Base-by-base conservation (phyloP, 495 filamentous ascomycete species). In the Penicillium antarcticum region DNA sequence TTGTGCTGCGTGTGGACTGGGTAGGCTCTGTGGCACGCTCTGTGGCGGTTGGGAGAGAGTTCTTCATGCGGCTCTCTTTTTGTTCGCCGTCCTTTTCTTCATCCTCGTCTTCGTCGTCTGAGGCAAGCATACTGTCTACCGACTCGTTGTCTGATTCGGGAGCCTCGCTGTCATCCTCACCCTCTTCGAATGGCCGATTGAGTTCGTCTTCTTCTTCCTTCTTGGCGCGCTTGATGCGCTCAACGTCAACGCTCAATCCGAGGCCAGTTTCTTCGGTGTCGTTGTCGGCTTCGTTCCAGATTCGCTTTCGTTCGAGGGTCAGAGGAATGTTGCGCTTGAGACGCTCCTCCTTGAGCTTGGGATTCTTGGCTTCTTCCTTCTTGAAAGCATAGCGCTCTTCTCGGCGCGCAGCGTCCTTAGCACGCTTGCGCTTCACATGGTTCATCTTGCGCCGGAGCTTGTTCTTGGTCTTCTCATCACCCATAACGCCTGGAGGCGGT, bases 231-330 rank as follows among this genome's bases (percentile, higher is more conserved):
- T 89, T 92, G 65, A 88, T 75, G 57, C 84, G 78, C 63, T 87
- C 85, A 36, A 92, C 79, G 66, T 95, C 87, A 8, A 95, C 85
- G 46, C 84, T 87, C 51, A 87, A 67, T 19, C 88, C 87, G 37
- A 96, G 71, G 0, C 72, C 75, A 56, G 82, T 79, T 55, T 88
- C 73, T 36, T 75, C 72, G 26, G 66, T 67, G 47, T 80, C 89
- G 39, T 86, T 85, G 48, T 88, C 87, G n/a, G 86, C 82, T 34
- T 95, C 88, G 60, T 97, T 94, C 92, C 92, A 98, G 44, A 89
- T 82, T 63, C 94, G 71, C 77, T 96, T 97, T 40, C 84, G 81
- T 54, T 97, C 94, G 18, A 97, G 80, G 2, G 90, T 96, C 34
- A 82, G 64, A 2, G 94, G 90, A 34, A 91, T 76, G 72, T 97